These are phyloP conservation scores for Dicorynia guianensis DNA, from an alignment of 306 rosid species.

Conservation along the genomic window DNA sequence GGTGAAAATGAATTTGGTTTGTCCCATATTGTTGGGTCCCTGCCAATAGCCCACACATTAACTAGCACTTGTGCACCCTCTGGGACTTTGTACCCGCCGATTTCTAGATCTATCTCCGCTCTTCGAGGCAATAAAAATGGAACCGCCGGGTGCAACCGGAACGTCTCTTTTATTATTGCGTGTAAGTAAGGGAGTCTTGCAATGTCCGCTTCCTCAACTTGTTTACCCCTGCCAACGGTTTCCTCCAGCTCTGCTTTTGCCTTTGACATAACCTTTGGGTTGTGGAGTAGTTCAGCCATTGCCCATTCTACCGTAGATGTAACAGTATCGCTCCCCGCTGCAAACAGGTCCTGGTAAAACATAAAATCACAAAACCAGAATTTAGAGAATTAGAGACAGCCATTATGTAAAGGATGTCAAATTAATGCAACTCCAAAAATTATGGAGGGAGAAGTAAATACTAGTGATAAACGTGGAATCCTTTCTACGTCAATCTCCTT, in stretches of 20 bases:
- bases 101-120: constrained; percentile 41
- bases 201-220: constrained; percentile 51
- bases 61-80: constrained; percentile 47
- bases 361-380: neutral
- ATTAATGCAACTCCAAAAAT: neutral
- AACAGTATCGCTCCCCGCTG: constrained; percentile 51
- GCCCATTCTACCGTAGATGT: constrained; percentile 48
- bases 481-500: constrained; percentile 15
- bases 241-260: constrained; percentile 40
- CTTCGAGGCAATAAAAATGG: constrained; percentile 51
- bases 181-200: constrained; percentile 47
- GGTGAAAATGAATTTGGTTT: constrained; percentile 46
- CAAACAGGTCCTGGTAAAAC: constrained; percentile 42
- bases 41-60: constrained; percentile 44
- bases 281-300: constrained; percentile 46
- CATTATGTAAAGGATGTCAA: neutral
- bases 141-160: constrained; percentile 39
- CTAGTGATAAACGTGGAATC: constrained; percentile 27
- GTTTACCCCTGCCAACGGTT: constrained; percentile 52
- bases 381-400: neutral
- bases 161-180: constrained; percentile 51
- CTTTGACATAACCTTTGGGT: constrained; percentile 46
- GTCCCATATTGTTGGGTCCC: constrained; percentile 37
- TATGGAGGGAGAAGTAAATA: neutral
- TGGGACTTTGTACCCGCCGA: constrained; percentile 43